Percentiles rank a stretch among this genome's conserved stretches.
These are phyloP conservation scores for Fagopyrum esculentum DNA, from an alignment of 148 eudicot genomes.

Conservation along the genomic window DNA sequence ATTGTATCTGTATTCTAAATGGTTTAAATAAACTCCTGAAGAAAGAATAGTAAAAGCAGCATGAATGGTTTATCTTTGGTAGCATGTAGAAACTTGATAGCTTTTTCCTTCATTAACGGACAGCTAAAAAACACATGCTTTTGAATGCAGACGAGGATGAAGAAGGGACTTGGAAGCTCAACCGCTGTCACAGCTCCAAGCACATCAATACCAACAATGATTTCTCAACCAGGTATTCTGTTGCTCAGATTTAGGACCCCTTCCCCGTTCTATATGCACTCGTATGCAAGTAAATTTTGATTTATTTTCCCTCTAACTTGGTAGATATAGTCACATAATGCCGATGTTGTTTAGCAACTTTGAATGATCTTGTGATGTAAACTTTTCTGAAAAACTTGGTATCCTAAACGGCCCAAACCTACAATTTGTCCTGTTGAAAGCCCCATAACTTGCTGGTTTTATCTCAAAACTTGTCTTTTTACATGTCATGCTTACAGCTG, in stretches of 20 bases:
- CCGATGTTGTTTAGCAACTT: background rate
- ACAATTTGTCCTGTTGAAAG: background rate
- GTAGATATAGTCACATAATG: background rate
- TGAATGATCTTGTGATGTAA: background rate
- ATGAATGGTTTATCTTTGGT: background rate
- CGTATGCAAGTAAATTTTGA: background rate
- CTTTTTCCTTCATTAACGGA: background rate
- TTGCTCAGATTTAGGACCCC: background rate
- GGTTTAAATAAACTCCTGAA: too few species aligned
- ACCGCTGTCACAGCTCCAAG: constrained; percentile 18
- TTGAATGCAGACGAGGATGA: constrained; percentile 26
- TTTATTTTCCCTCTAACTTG: background rate
- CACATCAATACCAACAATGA: constrained; percentile 12
- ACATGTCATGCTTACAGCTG: background rate
- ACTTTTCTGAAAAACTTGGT: background rate
- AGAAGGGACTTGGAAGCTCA: constrained; percentile 27
- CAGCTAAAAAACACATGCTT: background rate
- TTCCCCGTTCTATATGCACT: background rate
- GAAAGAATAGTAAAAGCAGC: background rate
- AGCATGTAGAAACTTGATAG: background rate
- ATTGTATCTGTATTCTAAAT: too few species aligned
- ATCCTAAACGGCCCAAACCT: too few species aligned
- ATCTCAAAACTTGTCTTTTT: background rate
- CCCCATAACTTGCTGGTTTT: background rate
- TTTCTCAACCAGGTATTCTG: constrained; percentile 26